phyloP scores from a whole-genome alignment of 2,329 filamentous ascomycete species.

The Scytalidium lignicola region DNA sequence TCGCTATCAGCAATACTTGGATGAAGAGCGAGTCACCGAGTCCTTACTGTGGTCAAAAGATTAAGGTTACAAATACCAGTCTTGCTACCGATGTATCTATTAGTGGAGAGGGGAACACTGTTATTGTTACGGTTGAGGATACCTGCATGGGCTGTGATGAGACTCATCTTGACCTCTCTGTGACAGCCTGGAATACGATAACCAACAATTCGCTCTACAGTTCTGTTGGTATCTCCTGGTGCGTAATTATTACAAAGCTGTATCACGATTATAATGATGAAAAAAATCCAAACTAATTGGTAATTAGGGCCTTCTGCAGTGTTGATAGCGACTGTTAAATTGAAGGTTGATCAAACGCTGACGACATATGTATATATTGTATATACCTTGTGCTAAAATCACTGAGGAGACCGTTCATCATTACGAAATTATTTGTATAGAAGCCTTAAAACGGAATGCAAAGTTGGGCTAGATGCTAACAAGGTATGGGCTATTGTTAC shows the following conservation, averaged over 20 bases:
- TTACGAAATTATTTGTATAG: no score
- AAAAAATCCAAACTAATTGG: no score
- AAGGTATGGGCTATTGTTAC: no score
- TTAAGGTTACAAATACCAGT: slow-evolving; percentile 8
- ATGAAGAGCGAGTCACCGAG: slow-evolving; percentile 2
- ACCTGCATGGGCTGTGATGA: slow-evolving; percentile 9
- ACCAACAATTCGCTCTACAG: slow-evolving; percentile 4
- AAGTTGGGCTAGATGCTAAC: no score
- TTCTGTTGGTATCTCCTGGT: neutral
- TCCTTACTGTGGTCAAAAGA: slow-evolving; percentile 4
- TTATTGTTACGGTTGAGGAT: slow-evolving; percentile 6
- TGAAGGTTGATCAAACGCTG: no score
- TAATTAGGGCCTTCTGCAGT: neutral
- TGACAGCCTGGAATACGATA: slow-evolving; percentile 7
- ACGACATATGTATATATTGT: no score
- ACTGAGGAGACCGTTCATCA: no score
- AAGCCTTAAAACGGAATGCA: no score
- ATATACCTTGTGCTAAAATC: no score
- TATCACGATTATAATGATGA: no score
- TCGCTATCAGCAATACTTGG: neutral
- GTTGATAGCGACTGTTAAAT: neutral
- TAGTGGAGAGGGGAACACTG: slow-evolving; percentile 4
- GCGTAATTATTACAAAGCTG: neutral
- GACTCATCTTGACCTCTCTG: slow-evolving; percentile 9
- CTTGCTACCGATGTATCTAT: slow-evolving; percentile 4